Conservation (phyloP, 148 eudicot species). For the Chenopodium suecicum region DNA sequence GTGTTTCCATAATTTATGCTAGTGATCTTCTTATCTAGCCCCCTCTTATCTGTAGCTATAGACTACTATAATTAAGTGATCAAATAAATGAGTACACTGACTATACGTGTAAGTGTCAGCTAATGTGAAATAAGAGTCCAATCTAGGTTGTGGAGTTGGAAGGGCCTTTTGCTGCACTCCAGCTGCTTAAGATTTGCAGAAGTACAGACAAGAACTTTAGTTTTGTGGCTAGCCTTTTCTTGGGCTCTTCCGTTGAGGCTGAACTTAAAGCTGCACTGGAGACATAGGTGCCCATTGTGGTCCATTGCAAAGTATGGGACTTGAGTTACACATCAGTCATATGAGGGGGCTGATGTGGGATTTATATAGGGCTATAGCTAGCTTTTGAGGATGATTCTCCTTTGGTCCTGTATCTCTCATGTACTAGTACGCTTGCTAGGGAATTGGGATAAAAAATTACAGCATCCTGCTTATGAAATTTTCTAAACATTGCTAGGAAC, state of each 20-base stretch:
- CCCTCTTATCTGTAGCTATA: not conserved
- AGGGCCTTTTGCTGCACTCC: not conserved
- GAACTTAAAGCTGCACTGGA: not conserved
- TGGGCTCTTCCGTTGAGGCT: not conserved
- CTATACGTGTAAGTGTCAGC: not conserved
- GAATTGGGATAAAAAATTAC: no score
- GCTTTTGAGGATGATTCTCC: no score
- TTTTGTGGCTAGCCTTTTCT: not conserved
- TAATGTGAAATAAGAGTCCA: not conserved
- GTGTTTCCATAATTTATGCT: not conserved
- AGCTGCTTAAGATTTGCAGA: not conserved
- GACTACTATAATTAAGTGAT: not conserved
- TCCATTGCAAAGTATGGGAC: no score
- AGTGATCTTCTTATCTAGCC: not conserved
- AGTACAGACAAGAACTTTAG: not conserved
- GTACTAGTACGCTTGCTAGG: not conserved
- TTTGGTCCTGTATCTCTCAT: no score
- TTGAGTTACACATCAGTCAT: no score
- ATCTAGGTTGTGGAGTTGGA: not conserved
- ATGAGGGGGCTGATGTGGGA: no score
- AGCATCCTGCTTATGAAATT: not conserved
- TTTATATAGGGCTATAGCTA: no score
- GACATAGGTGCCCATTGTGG: not conserved
- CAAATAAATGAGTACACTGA: not conserved
- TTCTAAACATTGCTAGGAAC: not conserved